Conservation (phyloP, 2,329 filamentous ascomycete genomes). For the Penicillium sp. region DNA sequence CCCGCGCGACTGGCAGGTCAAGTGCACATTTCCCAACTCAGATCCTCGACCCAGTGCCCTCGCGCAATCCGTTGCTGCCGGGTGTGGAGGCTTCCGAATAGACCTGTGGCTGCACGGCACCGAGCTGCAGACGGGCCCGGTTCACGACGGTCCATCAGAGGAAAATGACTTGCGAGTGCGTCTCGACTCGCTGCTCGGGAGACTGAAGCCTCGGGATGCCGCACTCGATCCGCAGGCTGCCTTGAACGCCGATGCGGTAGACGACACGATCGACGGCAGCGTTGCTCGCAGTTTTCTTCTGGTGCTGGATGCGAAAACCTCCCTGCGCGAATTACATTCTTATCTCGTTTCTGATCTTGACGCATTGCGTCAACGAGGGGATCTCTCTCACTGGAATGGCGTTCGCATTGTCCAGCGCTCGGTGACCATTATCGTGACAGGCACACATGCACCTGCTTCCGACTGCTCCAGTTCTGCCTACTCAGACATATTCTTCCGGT, state of each 20-base stretch:
- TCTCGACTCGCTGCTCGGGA: conserved; percentile 22
- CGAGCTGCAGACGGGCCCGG: conserved; percentile 23
- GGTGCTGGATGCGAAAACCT: conserved; percentile 24
- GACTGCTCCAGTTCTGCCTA: conserved; percentile 9
- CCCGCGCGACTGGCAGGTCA: conserved; percentile 9
- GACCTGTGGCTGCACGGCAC: conserved; percentile 27
- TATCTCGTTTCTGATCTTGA: conserved; percentile 20
- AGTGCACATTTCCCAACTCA: conserved; percentile 25
- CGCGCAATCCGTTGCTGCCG: conserved; percentile 20
- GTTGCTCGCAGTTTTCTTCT: conserved; percentile 21
- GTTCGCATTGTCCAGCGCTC: conserved; percentile 18
- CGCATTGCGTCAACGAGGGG: conserved; percentile 19
- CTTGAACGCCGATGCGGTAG: neutral
- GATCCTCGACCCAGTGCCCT: conserved; percentile 20
- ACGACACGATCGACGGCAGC: conserved; percentile 7
- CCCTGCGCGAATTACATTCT: conserved; percentile 17
- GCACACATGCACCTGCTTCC: conserved; percentile 6
- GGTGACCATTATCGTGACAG: conserved; percentile 27
- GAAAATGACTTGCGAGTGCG: conserved; percentile 23
- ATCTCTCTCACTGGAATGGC: conserved; percentile 26
- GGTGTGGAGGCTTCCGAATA: conserved; percentile 28
- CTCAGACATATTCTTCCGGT: conserved; percentile 18
- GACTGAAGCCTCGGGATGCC: conserved; percentile 16
- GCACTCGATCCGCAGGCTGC: neutral
- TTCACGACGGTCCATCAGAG: conserved; percentile 6